Conservation (phyloP, 768 basidiomycete species). For the Leccinellum rugosiceps region DNA sequence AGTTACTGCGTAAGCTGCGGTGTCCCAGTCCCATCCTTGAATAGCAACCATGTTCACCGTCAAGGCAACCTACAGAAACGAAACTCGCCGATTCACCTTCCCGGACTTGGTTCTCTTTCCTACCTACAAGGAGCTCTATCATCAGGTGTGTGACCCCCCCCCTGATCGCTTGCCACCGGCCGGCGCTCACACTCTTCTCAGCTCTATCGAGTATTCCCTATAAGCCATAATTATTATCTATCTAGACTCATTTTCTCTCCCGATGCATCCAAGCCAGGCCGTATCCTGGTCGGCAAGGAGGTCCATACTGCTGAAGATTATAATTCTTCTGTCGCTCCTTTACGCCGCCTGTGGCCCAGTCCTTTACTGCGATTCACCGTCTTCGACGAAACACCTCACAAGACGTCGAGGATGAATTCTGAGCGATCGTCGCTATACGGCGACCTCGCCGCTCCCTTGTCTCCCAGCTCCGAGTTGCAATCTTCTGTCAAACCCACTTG, state of each 20-base stretch:
- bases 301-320: conserved; percentile 61
- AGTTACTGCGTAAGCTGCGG: conserved; percentile 19
- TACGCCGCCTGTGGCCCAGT: conserved; percentile 53
- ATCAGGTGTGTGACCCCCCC: conserved; percentile 49
- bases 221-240: conserved; percentile 56
- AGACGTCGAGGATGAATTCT: conserved; percentile 22
- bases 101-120: conserved; percentile 53
- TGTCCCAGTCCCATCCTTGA: conserved; percentile 13
- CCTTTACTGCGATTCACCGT: conserved; percentile 63
- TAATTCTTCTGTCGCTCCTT: conserved; percentile 43
- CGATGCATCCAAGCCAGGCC: conserved; percentile 47
- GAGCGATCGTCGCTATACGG: conserved; percentile 9
- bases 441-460: background rate
- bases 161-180: background rate
- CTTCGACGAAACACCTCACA: conserved; percentile 47
- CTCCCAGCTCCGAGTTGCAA: background rate
- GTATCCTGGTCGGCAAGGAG: conserved; percentile 61
- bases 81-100: conserved; percentile 69
- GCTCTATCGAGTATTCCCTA: conserved; percentile 71
- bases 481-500: background rate
- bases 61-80: conserved; percentile 71
- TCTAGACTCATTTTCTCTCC: conserved; percentile 70
- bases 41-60: conserved; percentile 61
- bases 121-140: conserved; percentile 54
- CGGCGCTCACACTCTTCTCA: conserved; percentile 32